A percentile compares a stretch with the other conserved stretches of the same genome.
phyloP scores from a whole-genome alignment of 2,329 filamentous ascomycete species.

The Cordyceps cateniannulata region DNA sequence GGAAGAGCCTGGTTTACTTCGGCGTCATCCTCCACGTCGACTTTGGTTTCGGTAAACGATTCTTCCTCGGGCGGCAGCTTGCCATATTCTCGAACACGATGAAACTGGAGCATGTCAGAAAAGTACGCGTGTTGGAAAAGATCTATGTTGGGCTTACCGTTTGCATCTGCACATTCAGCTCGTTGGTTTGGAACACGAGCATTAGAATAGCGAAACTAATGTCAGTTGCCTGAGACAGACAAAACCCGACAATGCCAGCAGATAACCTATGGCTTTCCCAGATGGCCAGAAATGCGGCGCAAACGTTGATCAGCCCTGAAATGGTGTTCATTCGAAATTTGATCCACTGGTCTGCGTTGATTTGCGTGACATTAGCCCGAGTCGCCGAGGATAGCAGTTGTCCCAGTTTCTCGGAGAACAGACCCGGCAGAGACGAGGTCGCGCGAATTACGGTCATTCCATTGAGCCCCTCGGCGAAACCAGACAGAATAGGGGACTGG shows the following conservation, averaged over 20 bases:
- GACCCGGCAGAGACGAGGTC: conserved; percentile 37
- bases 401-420: conserved; percentile 42
- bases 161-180: conserved; percentile 45
- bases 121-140: not conserved
- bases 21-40: conserved; percentile 31
- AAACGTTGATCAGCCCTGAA: conserved; percentile 44
- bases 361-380: conserved; percentile 35
- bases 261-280: conserved; percentile 38
- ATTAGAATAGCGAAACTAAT: conserved; percentile 44
- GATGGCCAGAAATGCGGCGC: conserved; percentile 46
- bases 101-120: conserved; percentile 31
- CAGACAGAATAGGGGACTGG: conserved; percentile 49
- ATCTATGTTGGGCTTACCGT: conserved; percentile 34
- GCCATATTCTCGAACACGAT: conserved; percentile 43
- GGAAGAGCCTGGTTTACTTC: conserved; percentile 33
- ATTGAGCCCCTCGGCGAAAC: conserved; percentile 46
- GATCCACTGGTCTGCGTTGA: conserved; percentile 52
- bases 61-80: conserved; percentile 36
- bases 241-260: conserved; percentile 50
- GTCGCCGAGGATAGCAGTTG: conserved; percentile 37
- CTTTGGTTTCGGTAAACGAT: conserved; percentile 32
- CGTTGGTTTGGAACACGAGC: conserved; percentile 47
- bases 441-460: conserved; percentile 47
- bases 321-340: conserved; percentile 47
- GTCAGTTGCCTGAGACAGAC: conserved; percentile 48